These are phyloP conservation scores for Candida sanyaensis DNA, from an alignment of 1,139 yeast genomes.

Conservation along the genomic window DNA sequence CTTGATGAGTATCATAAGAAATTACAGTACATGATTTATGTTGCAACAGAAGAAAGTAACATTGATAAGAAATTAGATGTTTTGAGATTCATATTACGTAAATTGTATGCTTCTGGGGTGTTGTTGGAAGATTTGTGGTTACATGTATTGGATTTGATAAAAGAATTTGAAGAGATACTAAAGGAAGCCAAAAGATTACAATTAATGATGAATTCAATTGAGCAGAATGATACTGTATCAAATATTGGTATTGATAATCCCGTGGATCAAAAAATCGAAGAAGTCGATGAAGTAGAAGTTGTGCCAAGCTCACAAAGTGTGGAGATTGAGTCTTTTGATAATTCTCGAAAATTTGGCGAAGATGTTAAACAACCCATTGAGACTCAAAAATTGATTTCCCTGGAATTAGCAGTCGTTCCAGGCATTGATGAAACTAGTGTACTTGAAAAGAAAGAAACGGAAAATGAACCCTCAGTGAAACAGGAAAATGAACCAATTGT, in stretches of 20 bases:
- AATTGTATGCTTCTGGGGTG: constrained; percentile 37
- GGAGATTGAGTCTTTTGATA: too few relatives aligned
- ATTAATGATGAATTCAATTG: neutral
- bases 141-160: constrained; percentile 21
- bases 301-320: too few relatives aligned
- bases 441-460: too few relatives aligned
- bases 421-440: too few relatives aligned
- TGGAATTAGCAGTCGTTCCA: too few relatives aligned
- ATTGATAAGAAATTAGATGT: constrained; percentile 23
- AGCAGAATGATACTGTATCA: neutral
- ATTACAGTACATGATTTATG: constrained; percentile 15
- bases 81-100: constrained; percentile 30
- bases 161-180: constrained; percentile 12
- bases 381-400: too few relatives aligned
- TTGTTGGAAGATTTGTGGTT: constrained; percentile 24
- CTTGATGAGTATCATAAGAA: constrained; percentile 13
- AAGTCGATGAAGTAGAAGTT: too few relatives aligned
- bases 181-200: neutral
- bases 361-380: too few relatives aligned
- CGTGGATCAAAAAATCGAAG: neutral
- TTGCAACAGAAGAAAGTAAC: constrained; percentile 15
- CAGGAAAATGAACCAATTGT: neutral
- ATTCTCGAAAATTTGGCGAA: too few relatives aligned
- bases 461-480: neutral
- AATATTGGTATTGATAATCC: neutral